These are phyloP conservation scores for Pseudogymnoascus sp. DNA, from an alignment of 2,329 filamentous ascomycete species.

Conservation along the genomic window DNA sequence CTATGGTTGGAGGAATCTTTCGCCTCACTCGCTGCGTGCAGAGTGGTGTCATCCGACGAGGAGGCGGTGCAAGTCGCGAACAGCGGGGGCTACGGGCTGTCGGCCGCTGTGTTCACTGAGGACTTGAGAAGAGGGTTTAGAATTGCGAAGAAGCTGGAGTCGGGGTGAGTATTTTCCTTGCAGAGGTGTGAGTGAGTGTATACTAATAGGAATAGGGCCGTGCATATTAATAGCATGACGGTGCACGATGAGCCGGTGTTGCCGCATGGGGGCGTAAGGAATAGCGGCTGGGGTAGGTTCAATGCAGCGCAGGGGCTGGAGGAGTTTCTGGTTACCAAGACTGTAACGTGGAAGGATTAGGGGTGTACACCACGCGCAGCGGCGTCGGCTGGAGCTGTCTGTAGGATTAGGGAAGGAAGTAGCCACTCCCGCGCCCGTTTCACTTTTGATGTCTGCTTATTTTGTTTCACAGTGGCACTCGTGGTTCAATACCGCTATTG, in stretches of 20 bases:
- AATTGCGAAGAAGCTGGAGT: constrained; percentile 11
- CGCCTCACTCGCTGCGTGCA: constrained; percentile 25
- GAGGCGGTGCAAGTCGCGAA: constrained; percentile 34
- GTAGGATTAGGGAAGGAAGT: constrained; percentile 8
- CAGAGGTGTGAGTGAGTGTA: neutral
- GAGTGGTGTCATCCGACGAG: constrained; percentile 31
- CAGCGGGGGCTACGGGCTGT: constrained; percentile 33
- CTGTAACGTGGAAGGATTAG: constrained; percentile 27
- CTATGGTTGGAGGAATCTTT: constrained; percentile 30
- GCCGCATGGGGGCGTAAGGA: constrained; percentile 42
- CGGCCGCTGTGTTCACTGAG: constrained; percentile 30
- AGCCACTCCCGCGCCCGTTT: neutral
- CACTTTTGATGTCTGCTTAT: neutral
- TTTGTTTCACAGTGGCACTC: constrained; percentile 11
- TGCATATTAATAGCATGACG: constrained; percentile 44
- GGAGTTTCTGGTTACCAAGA: constrained; percentile 37
- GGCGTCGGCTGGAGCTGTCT: neutral
- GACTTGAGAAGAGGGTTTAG: constrained; percentile 16
- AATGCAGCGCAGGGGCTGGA: constrained; percentile 37
- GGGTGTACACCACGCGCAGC: neutral
- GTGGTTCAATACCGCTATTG: constrained; percentile 13
- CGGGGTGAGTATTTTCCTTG: neutral
- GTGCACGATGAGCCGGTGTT: constrained; percentile 40
- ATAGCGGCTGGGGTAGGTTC: constrained; percentile 41
- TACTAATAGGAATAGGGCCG: constrained; percentile 26